These are phyloP conservation scores for Dalbergia cochinchinensis DNA, from an alignment of 306 rosid species.

Conservation along the genomic window DNA sequence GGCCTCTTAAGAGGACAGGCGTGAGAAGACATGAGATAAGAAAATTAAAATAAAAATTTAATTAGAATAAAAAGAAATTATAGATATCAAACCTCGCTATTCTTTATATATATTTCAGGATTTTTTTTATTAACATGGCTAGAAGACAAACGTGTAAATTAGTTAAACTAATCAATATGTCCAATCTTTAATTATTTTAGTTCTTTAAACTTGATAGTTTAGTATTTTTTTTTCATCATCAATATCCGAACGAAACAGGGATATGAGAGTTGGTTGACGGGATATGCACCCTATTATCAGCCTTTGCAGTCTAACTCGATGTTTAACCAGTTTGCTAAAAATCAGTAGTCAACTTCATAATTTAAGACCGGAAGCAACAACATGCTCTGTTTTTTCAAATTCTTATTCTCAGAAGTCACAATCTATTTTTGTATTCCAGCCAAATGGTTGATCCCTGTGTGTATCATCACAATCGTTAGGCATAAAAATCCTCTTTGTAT, in stretches of 20 bases:
- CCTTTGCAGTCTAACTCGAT: neutral
- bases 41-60: too few relatives aligned
- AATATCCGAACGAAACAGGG: neutral
- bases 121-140: too few relatives aligned
- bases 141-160: too few relatives aligned
- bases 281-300: constrained; percentile 11
- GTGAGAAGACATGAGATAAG: too few relatives aligned
- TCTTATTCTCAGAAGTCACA: constrained; percentile 15
- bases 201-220: neutral
- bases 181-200: too few relatives aligned
- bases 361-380: neutral
- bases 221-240: neutral
- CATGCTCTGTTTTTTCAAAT: neutral
- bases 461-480: constrained; percentile 16
- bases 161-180: too few relatives aligned
- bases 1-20: too few relatives aligned
- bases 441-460: constrained; percentile 3
- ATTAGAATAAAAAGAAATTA: too few relatives aligned
- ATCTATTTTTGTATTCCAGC: constrained; percentile 12
- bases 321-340: constrained; percentile 1
- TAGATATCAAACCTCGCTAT: too few relatives aligned
- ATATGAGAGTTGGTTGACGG: constrained; percentile 2
- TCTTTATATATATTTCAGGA: too few relatives aligned
- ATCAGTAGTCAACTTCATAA: constrained; percentile 31
- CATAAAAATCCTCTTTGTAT: constrained; percentile 43